Percentiles rank a stretch among this genome's conserved stretches.
Conservation (phyloP, 495 filamentous ascomycete species). For the Haplographium delicatum region DNA sequence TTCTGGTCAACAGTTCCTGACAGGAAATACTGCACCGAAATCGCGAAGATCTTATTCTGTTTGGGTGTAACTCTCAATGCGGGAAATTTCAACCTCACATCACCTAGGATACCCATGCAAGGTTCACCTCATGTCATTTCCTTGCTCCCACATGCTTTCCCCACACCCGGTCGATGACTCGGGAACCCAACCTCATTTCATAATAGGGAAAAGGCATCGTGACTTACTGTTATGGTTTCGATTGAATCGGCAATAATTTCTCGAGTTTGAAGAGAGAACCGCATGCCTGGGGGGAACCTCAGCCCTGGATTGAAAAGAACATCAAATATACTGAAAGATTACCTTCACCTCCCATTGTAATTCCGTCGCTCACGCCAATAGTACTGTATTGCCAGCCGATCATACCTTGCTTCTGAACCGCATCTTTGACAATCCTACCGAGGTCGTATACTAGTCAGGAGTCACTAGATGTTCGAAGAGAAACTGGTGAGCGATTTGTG, state of each 20-base stretch:
- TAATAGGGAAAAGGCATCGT: background rate
- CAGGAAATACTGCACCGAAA: too few relatives aligned
- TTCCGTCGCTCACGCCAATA: conserved; percentile 63
- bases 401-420: conserved; percentile 77
- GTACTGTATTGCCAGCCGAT: conserved; percentile 87
- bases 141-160: too few relatives aligned
- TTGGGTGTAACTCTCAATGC: too few relatives aligned
- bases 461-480: too few relatives aligned
- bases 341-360: conserved; percentile 97
- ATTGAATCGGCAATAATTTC: conserved; percentile 96
- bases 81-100: too few relatives aligned
- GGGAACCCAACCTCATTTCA: background rate
- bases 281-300: conserved; percentile 66
- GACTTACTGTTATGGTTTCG: conserved; percentile 51
- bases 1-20: too few relatives aligned
- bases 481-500: too few relatives aligned
- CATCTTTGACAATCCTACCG: conserved; percentile 83
- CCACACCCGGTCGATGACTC: too few relatives aligned
- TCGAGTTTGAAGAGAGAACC: conserved; percentile 90
- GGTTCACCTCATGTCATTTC: too few relatives aligned
- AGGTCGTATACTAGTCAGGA: conserved; percentile 89
- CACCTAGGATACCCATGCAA: too few relatives aligned
- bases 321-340: background rate
- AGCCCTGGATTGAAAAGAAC: conserved; percentile 16
- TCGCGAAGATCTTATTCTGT: too few relatives aligned